phyloP scores from a whole-genome alignment of 1,284 basidiomycete species.

The Ustilago lituana region DNA sequence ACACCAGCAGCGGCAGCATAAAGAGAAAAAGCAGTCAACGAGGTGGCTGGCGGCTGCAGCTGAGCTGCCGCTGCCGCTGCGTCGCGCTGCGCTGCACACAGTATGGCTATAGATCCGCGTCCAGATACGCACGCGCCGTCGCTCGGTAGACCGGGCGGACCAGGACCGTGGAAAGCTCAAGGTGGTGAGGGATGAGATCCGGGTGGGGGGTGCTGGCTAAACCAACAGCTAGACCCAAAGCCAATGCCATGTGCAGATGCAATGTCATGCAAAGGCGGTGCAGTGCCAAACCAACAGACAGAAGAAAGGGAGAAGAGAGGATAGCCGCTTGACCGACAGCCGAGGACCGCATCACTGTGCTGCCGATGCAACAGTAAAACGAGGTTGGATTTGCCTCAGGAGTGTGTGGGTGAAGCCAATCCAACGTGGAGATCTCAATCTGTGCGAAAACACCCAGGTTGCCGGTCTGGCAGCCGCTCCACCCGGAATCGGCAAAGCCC shows the following conservation, averaged over 20 bases:
- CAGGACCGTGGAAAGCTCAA: conserved; percentile 11
- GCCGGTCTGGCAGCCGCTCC: neutral
- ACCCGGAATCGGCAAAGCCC: conserved; percentile 27
- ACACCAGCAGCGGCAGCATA: neutral
- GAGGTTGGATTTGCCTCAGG: no score
- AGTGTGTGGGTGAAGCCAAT: neutral
- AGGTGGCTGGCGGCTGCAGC: no score
- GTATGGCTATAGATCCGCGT: conserved; percentile 1
- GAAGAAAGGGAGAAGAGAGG: no score
- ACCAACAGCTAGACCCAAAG: no score
- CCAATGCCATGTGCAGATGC: no score
- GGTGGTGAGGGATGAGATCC: conserved; percentile 18
- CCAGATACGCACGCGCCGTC: neutral
- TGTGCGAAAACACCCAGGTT: conserved; percentile 23
- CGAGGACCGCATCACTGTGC: conserved; percentile 10
- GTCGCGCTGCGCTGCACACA: neutral
- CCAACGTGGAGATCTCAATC: neutral
- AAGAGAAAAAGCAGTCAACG: no score
- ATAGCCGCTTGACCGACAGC: no score
- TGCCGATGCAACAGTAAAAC: conserved; percentile 7
- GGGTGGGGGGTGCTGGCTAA: neutral
- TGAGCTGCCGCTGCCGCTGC: neutral
- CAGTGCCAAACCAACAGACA: neutral
- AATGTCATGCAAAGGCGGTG: conserved; percentile 3
- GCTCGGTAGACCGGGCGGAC: conserved; percentile 1